Conservation (phyloP, 805 yeast species). For the Cyberlindnera maritima region DNA sequence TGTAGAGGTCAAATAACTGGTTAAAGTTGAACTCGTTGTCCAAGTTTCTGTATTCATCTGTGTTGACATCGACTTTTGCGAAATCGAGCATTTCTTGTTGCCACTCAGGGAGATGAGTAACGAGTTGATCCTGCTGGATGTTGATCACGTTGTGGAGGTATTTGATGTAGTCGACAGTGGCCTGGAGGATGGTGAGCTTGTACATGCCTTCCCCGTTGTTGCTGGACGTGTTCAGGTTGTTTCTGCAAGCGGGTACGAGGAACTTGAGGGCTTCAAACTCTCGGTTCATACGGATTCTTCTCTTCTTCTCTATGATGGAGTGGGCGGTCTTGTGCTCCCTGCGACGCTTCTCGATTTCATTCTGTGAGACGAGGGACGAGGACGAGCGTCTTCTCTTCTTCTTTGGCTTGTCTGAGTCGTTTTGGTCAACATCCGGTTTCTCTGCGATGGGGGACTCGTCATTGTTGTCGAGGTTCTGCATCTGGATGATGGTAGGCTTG, state of each 20-base stretch:
- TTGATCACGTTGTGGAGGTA: slow-evolving; percentile 61
- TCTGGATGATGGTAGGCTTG: slow-evolving; percentile 45
- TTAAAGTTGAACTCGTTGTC: slow-evolving; percentile 54
- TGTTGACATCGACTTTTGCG: slow-evolving; percentile 53
- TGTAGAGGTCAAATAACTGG: slow-evolving; percentile 18
- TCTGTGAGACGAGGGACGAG: slow-evolving; percentile 24
- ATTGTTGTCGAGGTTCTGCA: slow-evolving; percentile 27
- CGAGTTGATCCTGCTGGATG: slow-evolving; percentile 46
- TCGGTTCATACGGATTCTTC: slow-evolving; percentile 75
- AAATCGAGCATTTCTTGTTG: slow-evolving; percentile 35
- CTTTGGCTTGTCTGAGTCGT: slow-evolving; percentile 13
- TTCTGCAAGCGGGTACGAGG: slow-evolving; percentile 75
- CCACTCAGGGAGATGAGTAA: slow-evolving; percentile 18
- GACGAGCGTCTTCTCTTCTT: slow-evolving; percentile 28
- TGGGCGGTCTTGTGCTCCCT: slow-evolving; percentile 58
- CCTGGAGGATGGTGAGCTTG: slow-evolving; percentile 74
- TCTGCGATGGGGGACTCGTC: slow-evolving; percentile 9
- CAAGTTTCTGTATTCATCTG: slow-evolving; percentile 57
- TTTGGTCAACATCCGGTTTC: slow-evolving; percentile 4
- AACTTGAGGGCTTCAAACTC: slow-evolving; percentile 80
- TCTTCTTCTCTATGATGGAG: slow-evolving; percentile 74
- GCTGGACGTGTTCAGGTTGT: slow-evolving; percentile 23
- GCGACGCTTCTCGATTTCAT: slow-evolving; percentile 38
- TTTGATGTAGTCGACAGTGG: slow-evolving; percentile 78
- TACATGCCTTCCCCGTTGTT: slow-evolving; percentile 61